A percentile compares a stretch with the other conserved stretches of the same genome.
phyloP scores from a whole-genome alignment of 345 rosid genomes.

The Brassica carinata region DNA sequence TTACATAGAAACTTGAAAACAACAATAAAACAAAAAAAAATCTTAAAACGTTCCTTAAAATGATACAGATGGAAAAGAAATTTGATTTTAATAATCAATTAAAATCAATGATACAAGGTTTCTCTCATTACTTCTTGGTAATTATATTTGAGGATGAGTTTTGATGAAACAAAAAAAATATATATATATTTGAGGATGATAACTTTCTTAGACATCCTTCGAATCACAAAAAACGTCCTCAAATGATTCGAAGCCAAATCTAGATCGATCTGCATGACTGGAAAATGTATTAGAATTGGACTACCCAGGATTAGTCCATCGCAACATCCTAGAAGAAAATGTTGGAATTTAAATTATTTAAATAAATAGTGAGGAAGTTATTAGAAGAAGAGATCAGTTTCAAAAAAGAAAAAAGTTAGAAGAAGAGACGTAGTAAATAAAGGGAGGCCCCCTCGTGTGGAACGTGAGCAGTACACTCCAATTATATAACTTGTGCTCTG shows the following conservation, averaged over 20 bases:
- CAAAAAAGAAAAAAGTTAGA: background rate
- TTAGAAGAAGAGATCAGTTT: background rate
- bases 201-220: background rate
- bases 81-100: background rate
- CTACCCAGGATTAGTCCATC: slow-evolving; percentile 4
- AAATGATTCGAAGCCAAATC: background rate
- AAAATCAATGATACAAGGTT: background rate
- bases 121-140: background rate
- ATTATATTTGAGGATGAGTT: background rate
- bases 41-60: too few relatives aligned
- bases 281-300: background rate
- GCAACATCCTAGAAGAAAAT: background rate
- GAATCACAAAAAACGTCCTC: background rate
- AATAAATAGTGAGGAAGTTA: slow-evolving; percentile 11
- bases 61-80: background rate
- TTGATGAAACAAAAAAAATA: too few relatives aligned
- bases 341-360: background rate
- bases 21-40: too few relatives aligned
- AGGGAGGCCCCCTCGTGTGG: slow-evolving; percentile 43
- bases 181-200: background rate
- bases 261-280: background rate
- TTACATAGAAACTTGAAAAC: too few relatives aligned
- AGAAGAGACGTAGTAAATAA: slow-evolving; percentile 11
- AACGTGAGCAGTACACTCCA: slow-evolving; percentile 44
- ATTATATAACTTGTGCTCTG: slow-evolving; percentile 40